phyloP scores from a whole-genome alignment of 768 basidiomycete genomes.

The Amanita pseudoporphyria region DNA sequence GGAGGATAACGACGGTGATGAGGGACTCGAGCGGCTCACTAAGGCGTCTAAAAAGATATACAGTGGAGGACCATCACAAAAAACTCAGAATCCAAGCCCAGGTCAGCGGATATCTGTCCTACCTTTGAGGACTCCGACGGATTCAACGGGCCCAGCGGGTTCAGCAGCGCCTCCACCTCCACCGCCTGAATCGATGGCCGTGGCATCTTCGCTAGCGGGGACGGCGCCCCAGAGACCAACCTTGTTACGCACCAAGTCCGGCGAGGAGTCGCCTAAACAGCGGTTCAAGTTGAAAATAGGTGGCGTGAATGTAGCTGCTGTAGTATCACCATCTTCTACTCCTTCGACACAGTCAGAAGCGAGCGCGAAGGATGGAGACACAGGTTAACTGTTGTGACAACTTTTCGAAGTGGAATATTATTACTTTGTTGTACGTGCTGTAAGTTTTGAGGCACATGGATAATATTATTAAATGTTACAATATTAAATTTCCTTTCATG shows the following conservation, averaged over 20 bases:
- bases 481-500: background rate
- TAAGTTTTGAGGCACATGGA: slow-evolving; percentile 1
- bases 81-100: slow-evolving; percentile 22
- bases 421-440: slow-evolving; percentile 2
- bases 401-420: background rate
- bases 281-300: slow-evolving; percentile 8
- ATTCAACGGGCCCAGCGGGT: background rate
- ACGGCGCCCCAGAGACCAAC: slow-evolving; percentile 10
- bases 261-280: slow-evolving; percentile 6
- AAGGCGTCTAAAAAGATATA: slow-evolving; percentile 49
- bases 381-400: slow-evolving; percentile 31
- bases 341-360: slow-evolving; percentile 42
- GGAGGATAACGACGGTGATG: slow-evolving; percentile 69
- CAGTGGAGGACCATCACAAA: slow-evolving; percentile 33
- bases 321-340: slow-evolving; percentile 8
- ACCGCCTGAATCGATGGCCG: background rate
- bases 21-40: slow-evolving; percentile 50
- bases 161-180: no score
- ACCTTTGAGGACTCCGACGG: background rate
- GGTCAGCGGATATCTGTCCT: background rate
- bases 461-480: slow-evolving; percentile 2
- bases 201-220: slow-evolving; percentile 9
- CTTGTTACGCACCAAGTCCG: slow-evolving; percentile 7
- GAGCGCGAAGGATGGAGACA: slow-evolving; percentile 66
- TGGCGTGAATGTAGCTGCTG: background rate